These are phyloP conservation scores for Wilcoxina mikolae DNA, from an alignment of 495 filamentous ascomycete genomes.

Conservation along the genomic window DNA sequence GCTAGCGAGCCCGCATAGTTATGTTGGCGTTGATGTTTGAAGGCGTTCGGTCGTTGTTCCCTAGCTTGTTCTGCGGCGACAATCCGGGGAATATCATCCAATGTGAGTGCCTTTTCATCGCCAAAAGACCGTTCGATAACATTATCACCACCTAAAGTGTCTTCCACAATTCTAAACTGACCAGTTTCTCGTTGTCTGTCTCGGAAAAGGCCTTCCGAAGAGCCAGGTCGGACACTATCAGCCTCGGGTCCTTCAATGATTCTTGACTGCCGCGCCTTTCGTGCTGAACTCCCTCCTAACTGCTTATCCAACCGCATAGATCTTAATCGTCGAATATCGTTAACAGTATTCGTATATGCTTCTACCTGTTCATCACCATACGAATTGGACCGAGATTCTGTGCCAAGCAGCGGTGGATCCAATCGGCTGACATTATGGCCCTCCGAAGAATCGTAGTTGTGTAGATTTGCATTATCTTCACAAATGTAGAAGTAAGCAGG, in stretches of 20 bases:
- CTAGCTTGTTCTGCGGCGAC: slow-evolving; percentile 89
- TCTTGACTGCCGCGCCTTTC: slow-evolving; percentile 73
- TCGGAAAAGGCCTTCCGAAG: slow-evolving; percentile 36
- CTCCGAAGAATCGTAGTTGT: slow-evolving; percentile 51
- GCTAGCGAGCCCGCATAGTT: slow-evolving; percentile 49
- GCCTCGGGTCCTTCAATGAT: slow-evolving; percentile 88
- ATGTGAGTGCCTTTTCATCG: slow-evolving; percentile 75
- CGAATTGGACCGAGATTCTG: slow-evolving; percentile 58
- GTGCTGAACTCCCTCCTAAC: slow-evolving; percentile 67
- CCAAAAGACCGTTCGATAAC: slow-evolving; percentile 64
- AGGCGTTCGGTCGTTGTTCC: slow-evolving; percentile 77
- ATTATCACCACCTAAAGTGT: slow-evolving; percentile 59
- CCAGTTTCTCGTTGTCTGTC: slow-evolving; percentile 27
- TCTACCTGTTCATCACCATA: slow-evolving; percentile 47
- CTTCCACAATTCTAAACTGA: slow-evolving; percentile 65
- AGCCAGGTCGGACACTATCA: slow-evolving; percentile 59
- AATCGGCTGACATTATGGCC: slow-evolving; percentile 41
- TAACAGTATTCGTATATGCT: slow-evolving; percentile 88
- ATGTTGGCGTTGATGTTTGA: slow-evolving; percentile 58
- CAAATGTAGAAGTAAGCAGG: slow-evolving; percentile 3
- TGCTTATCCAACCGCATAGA: slow-evolving; percentile 90
- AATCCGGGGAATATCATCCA: slow-evolving; percentile 96
- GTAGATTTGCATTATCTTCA: slow-evolving; percentile 56
- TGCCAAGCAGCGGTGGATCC: slow-evolving; percentile 40
- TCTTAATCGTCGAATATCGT: slow-evolving; percentile 77